Evolutionary conservation across 2,329 filamentous ascomycete species (phyloP).

Genomic region (Claviceps pazoutovae): DNA sequence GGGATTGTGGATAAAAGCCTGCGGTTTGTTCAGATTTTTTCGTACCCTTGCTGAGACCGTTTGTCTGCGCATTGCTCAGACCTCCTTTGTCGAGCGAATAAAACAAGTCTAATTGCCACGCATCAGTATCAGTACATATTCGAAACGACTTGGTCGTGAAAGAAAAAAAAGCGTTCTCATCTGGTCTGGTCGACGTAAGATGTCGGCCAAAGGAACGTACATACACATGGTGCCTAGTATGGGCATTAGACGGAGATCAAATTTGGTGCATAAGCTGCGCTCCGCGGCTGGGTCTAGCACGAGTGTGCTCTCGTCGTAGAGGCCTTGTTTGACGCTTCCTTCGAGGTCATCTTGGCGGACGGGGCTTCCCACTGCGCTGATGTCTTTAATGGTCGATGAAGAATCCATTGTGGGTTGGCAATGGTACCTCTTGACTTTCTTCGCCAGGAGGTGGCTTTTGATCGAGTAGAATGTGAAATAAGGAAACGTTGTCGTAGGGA

Average conservation of each 20-base stretch:
- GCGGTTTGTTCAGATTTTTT: not conserved
- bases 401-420: not conserved
- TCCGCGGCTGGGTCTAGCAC: slow-evolving; percentile 31
- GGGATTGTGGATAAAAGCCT: not conserved
- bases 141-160: not conserved
- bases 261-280: slow-evolving; percentile 36
- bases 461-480: no score
- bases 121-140: not conserved
- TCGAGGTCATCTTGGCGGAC: slow-evolving; percentile 7
- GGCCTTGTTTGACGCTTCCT: slow-evolving; percentile 4
- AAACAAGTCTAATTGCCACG: slow-evolving; percentile 25
- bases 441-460: no score
- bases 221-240: slow-evolving; percentile 40
- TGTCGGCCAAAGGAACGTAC: slow-evolving; percentile 1
- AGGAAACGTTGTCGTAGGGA: no score
- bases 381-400: slow-evolving; percentile 3
- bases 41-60: slow-evolving; percentile 24
- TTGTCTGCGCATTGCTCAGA: slow-evolving; percentile 42
- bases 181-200: not conserved
- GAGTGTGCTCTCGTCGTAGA: slow-evolving; percentile 12
- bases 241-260: slow-evolving; percentile 39
- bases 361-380: slow-evolving; percentile 5
- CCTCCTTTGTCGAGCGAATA: slow-evolving; percentile 31
- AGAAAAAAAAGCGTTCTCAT: not conserved
- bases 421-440: no score